Evolutionary conservation across 31 red algal species (phyloP), one percentile per base, ranked within the genome.

Genomic region (Asparagopsis taxiformis): DNA sequence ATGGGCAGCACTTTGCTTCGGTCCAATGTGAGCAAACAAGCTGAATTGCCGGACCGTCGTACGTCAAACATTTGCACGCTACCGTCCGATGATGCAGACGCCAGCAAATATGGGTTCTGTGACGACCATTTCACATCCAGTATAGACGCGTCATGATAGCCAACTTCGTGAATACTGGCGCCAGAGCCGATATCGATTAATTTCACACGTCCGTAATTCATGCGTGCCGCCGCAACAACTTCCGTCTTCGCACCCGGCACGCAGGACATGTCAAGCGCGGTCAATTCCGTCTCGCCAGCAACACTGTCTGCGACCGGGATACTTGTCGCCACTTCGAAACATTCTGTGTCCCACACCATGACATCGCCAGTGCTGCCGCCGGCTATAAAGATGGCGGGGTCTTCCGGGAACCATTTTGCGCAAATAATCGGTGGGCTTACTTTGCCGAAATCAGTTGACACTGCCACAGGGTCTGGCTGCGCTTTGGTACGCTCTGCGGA

Each of bases 111-210:
- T 8, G 77, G 77, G 39, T 81, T 65, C 7, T 33, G 17, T 13
- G 77, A 65, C 17, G 77, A 65, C 77, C 77, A 81, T 13, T 22
- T 32, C 8, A 81, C 63, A 41, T 70, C 37, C 29, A 17, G 22
- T 11, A 70, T 10, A 23, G 50, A 31, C 16, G 30, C 32, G 20
- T 32, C 19, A 26, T 6, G 35, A 17, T 69, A 38, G 50, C 55
- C 68, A 58, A 46, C 54, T n/a, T n/a, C 28, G 33, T 81, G 77
- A 24, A 65, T 70, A 54, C 49, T 61, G 3, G 77, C 54, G 7
- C 77, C 77, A 29, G 60, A 50, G 28, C n/a, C 29, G 35, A 81
- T 57, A 41, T 81, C 77, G 46, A 81, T 31, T 26, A 81, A 41
- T 1, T 25, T 34, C 9, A 81, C 13, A 36, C 59, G 37, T 1